Percentiles rank a stretch among this genome's conserved stretches.
Conservation (phyloP, 164 flowering plant genomes). For the Houttuynia cordata region DNA sequence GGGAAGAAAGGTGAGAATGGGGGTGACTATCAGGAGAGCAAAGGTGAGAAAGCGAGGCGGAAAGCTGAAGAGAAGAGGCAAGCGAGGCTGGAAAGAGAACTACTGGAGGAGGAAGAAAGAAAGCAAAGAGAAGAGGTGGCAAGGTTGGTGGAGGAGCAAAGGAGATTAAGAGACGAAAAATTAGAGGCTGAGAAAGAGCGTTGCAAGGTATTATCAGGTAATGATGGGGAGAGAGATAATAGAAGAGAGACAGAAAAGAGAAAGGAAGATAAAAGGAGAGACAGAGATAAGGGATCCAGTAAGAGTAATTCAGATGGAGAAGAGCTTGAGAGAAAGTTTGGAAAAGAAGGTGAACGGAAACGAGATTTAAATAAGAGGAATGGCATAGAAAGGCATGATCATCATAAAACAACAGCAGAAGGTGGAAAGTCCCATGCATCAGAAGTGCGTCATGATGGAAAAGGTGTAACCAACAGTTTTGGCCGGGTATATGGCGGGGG, state of each 20-base stretch:
- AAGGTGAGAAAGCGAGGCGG: conserved; percentile 80
- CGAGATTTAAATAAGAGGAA: conserved; percentile 43
- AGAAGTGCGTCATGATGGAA: conserved; percentile 36
- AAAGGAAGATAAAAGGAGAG: conserved; percentile 69
- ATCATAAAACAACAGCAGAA: conserved; percentile 33
- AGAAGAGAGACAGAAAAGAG: conserved; percentile 68
- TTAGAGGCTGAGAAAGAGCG: conserved; percentile 27
- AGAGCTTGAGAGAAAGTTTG: conserved; percentile 49
- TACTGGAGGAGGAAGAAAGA: conserved; percentile 87
- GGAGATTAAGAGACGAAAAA: conserved; percentile 70
- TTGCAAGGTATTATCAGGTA: not conserved
- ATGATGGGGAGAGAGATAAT: conserved; percentile 38
- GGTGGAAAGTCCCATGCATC: conserved; percentile 23
- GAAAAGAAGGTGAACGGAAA: conserved; percentile 52
- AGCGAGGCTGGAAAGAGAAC: conserved; percentile 88
- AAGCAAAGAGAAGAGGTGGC: conserved; percentile 97
- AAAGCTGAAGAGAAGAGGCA: conserved; percentile 96
- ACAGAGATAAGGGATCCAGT: conserved; percentile 69
- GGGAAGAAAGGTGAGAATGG: conserved; percentile 61
- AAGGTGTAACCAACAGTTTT: conserved; percentile 26
- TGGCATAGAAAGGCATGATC: conserved; percentile 46
- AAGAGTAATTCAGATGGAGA: conserved; percentile 87
- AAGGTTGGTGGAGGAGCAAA: conserved; percentile 76
- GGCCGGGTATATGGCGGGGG: conserved; percentile 40
- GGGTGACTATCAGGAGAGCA: conserved; percentile 43